Base-by-base conservation (phyloP, 345 rosid genomes). In the Corchorus capsularis region DNA sequence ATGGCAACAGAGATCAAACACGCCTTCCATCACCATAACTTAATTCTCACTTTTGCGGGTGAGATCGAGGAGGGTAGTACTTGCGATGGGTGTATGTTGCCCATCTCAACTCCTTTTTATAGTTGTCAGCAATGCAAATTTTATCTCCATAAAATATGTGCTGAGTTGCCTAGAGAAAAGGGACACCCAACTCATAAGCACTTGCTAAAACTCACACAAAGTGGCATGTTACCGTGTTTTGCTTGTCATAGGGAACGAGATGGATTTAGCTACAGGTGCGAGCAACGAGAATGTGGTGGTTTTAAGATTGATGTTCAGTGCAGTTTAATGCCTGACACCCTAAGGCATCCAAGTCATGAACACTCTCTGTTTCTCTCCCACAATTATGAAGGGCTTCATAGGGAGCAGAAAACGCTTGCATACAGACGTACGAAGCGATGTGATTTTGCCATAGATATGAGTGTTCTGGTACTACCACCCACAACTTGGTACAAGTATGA, bases 21-120 rank as follows among this genome's bases (percentile, higher is more conserved):
- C 32, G 74, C 69, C 45, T 72, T 49, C 20, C 83, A 77, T 77
- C 37, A 68, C 14, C 74, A 70, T 27, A 54, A 34, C 14, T 54
- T 70, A 70, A 35, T 37, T 2, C 61, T 70, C 16, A 32, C 7
- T n/a, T 16, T 12, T 19, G 11, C 15, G 9, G 57, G 16, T 1
- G 49, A 60, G 27, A 27, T 37, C 43, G 14, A 69, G 19, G 60
- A 15, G 5, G 57, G 20, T 3, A 34, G 13, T 22, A 9, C 2
- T 9, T 79, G 81, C 32, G 61, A 69, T 27, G 82, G 78, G n/a
- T 79, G 85, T 63, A 27, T 56, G 45, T 45, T 69, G 34, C 67
- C 67, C 32, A 19, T 76, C 13, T 27, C 27, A 27, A 60, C 34
- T 47, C 37, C 56, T 5, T 76, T 72, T 39, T 82, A 79, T n/a